phyloP scores from a whole-genome alignment of 495 filamentous ascomycete species.

The Hypoxylon fragiforme region DNA sequence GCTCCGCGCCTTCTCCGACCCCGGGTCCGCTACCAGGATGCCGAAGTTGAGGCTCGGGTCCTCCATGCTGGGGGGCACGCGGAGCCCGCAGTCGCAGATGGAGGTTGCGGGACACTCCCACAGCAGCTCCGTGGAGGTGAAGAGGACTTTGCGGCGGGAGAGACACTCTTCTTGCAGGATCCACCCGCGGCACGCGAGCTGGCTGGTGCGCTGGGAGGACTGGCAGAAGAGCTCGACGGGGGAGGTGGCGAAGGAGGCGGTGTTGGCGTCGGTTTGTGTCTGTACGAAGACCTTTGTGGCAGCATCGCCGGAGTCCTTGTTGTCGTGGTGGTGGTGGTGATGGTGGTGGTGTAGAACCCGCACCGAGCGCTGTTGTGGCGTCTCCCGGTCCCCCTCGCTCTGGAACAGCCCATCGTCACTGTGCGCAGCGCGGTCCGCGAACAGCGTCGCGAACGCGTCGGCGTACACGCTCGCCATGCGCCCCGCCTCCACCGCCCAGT shows the following conservation, averaged over 20 bases:
- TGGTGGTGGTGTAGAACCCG: neutral
- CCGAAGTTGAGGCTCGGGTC: slow-evolving; percentile 5
- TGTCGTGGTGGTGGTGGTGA: too few species aligned
- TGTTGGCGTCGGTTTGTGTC: slow-evolving; percentile 1
- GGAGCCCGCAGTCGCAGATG: slow-evolving; percentile 3
- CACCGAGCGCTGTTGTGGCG: neutral
- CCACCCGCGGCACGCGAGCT: slow-evolving; percentile 5
- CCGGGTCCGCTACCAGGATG: neutral
- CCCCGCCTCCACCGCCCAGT: slow-evolving; percentile 30
- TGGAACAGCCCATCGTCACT: slow-evolving; percentile 13
- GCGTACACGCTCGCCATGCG: slow-evolving; percentile 27
- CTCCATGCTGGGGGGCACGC: neutral
- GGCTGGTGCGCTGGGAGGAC: neutral
- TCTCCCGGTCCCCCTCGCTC: neutral
- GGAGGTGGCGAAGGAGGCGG: neutral
- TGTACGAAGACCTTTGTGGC: slow-evolving; percentile 3
- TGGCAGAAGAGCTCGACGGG: slow-evolving; percentile 5
- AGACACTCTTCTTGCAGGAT: slow-evolving; percentile 24
- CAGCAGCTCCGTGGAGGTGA: slow-evolving; percentile 9
- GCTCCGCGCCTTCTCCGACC: neutral
- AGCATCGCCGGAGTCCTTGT: neutral
- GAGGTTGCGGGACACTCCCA: slow-evolving; percentile 7
- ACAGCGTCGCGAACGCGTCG: slow-evolving; percentile 23
- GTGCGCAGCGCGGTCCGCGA: slow-evolving; percentile 17
- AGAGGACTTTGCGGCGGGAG: slow-evolving; percentile 7